These are phyloP conservation scores for Cupressus sempervirens DNA, from an alignment of 75 land plant genomes.

Conservation along the genomic window DNA sequence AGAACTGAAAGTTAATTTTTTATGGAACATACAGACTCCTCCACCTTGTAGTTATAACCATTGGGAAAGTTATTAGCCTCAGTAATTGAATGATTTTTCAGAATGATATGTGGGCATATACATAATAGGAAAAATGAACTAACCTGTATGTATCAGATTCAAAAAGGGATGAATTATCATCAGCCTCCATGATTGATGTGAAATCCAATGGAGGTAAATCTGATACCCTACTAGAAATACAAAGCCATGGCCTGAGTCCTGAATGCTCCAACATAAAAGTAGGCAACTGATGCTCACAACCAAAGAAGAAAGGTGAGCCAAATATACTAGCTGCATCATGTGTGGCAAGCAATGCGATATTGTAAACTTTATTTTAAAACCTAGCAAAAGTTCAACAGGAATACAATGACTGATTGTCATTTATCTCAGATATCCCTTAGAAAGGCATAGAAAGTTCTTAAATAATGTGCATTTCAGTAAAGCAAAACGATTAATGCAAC, in stretches of 20 bases:
- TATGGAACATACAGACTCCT: background rate
- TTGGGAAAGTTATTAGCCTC: background rate
- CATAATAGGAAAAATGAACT: background rate
- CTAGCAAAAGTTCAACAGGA: background rate
- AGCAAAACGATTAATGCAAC: background rate
- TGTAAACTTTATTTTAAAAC: background rate
- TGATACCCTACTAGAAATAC: conserved; percentile 20
- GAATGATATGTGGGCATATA: background rate
- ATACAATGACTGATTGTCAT: background rate
- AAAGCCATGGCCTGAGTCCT: conserved; percentile 45
- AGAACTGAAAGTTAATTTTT: background rate
- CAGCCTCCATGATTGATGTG: conserved; percentile 44
- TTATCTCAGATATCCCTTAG: background rate
- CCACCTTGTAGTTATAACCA: background rate
- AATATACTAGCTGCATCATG: background rate
- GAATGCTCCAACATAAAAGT: conserved; percentile 43
- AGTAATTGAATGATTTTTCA: background rate
- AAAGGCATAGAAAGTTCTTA: background rate
- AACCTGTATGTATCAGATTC: conserved; percentile 71
- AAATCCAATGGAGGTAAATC: conserved; percentile 50
- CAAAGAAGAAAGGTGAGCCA: background rate
- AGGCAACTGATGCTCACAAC: background rate
- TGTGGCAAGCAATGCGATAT: background rate
- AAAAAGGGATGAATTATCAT: conserved; percentile 49
- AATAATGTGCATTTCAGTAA: background rate